Evolutionary conservation across 768 basidiomycete species (phyloP).

Genomic region (Cystofilobasidium bisporidii): DNA sequence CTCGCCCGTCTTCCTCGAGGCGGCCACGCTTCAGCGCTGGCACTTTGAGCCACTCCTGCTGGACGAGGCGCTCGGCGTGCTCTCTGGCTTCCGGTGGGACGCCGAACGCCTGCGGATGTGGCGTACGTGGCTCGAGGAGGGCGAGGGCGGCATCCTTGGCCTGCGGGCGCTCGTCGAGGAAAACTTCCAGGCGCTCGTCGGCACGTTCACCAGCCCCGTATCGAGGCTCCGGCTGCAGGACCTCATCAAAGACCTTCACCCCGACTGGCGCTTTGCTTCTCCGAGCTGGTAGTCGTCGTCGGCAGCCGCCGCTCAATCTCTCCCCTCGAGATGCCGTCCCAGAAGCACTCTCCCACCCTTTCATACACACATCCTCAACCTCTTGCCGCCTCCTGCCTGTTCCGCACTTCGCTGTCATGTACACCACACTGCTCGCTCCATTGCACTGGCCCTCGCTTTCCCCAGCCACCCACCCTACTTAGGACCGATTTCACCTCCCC

Average conservation of each 20-base stretch:
- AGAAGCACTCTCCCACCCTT: too few species aligned
- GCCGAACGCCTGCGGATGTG: constrained; percentile 18
- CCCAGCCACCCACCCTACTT: not conserved
- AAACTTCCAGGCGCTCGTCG: constrained; percentile 8
- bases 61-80: constrained; percentile 1
- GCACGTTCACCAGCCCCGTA: constrained; percentile 12
- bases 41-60: not conserved
- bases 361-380: too few species aligned
- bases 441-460: not conserved
- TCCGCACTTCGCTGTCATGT: too few species aligned
- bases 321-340: too few species aligned
- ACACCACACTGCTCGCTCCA: too few species aligned
- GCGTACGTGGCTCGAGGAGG: constrained; percentile 9
- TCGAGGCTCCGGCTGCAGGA: not conserved
- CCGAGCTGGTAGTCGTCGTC: constrained; percentile 1
- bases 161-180: constrained; percentile 7
- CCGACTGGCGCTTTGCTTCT: not conserved
- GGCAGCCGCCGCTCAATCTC: too few species aligned
- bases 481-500: too few species aligned
- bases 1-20: constrained; percentile 4
- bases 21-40: not conserved
- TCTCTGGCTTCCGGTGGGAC: constrained; percentile 5
- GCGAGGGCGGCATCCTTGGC: not conserved
- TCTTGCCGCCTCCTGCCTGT: not conserved
- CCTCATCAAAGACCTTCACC: not conserved